These are phyloP conservation scores for Gossypium trilobum DNA, from an alignment of 441 rosid species.

Conservation along the genomic window DNA sequence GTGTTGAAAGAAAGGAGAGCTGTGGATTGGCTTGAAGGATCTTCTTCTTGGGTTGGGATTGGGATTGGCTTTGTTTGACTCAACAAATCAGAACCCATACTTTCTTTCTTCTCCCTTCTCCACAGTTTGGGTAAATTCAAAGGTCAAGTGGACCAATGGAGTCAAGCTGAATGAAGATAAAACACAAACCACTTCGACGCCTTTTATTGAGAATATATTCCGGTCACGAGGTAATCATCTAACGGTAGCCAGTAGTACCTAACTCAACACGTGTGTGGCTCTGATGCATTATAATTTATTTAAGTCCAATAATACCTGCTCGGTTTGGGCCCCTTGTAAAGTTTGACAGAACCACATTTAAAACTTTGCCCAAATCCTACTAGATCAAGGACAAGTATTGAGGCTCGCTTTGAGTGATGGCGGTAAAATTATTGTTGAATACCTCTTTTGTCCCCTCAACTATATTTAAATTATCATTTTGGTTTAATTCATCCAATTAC, in stretches of 20 bases:
- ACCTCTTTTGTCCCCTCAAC: no score
- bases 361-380: neutral
- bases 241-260: neutral
- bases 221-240: neutral
- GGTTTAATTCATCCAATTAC: no score
- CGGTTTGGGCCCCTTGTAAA: neutral
- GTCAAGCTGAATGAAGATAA: neutral
- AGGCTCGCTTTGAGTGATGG: no score
- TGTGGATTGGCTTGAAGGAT: slow-evolving; percentile 28
- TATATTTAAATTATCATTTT: no score
- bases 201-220: neutral
- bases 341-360: neutral
- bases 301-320: neutral
- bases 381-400: no score
- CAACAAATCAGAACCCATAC: slow-evolving; percentile 32
- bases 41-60: slow-evolving; percentile 29
- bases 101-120: neutral
- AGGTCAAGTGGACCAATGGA: neutral
- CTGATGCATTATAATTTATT: neutral
- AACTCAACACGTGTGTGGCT: neutral
- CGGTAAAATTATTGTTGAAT: no score
- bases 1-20: slow-evolving; percentile 48
- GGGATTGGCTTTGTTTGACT: slow-evolving; percentile 29
- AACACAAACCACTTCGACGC: neutral
- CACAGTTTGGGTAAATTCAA: neutral